Conservation (phyloP, 73 alveolate species). For the Symbiodinium natans region DNA sequence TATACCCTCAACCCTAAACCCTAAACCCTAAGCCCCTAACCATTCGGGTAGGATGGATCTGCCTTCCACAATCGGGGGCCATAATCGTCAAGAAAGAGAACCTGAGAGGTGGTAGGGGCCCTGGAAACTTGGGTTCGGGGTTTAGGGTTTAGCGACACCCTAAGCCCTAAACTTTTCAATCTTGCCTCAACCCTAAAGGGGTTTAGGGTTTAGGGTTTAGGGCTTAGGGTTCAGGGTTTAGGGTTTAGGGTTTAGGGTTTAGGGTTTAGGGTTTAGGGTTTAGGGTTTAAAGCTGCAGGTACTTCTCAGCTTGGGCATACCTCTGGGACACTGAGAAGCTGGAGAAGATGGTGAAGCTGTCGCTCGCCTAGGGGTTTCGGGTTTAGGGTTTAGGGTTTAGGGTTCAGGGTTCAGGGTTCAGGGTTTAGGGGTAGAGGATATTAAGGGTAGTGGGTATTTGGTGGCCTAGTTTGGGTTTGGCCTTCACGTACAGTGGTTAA, state of each 20-base stretch:
- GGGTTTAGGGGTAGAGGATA: background rate
- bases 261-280: background rate
- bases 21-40: too few relatives aligned
- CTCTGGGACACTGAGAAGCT: constrained; percentile 55
- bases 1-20: too few relatives aligned
- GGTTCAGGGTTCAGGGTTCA: background rate
- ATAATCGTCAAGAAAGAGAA: too few relatives aligned
- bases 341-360: constrained; percentile 21
- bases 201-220: too few relatives aligned
- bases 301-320: constrained; percentile 55
- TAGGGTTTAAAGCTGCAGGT: background rate
- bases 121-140: too few relatives aligned
- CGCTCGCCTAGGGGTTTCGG: background rate
- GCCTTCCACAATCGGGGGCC: too few relatives aligned
- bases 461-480: background rate
- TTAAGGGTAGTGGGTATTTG: too few relatives aligned
- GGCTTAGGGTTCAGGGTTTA: background rate
- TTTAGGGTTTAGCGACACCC: too few relatives aligned
- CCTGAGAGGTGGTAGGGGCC: too few relatives aligned
- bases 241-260: background rate
- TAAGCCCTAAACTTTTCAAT: too few relatives aligned
- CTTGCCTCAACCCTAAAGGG: too few relatives aligned
- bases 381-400: background rate
- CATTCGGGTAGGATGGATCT: too few relatives aligned
- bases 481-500: background rate